These are phyloP conservation scores for Colletotrichum incanum DNA, from an alignment of 2,329 filamentous ascomycete species.

Conservation along the genomic window DNA sequence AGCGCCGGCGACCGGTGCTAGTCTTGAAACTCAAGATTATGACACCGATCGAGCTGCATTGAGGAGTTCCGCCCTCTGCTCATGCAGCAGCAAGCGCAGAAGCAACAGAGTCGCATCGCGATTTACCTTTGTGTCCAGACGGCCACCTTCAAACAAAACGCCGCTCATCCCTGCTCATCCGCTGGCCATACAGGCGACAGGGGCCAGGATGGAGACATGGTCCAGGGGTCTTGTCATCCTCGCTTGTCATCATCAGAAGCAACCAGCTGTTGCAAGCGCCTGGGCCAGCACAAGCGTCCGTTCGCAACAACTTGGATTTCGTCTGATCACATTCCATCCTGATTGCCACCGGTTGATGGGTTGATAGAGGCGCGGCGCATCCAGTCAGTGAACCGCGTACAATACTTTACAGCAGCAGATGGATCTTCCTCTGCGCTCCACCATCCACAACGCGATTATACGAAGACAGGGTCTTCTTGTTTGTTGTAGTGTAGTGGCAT, in stretches of 20 bases:
- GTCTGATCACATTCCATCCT: constrained; percentile 27
- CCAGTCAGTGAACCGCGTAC: constrained; percentile 14
- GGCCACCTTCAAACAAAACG: constrained; percentile 33
- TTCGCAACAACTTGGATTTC: constrained; percentile 25
- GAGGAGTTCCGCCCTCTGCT: constrained; percentile 5
- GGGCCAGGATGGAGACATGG: constrained; percentile 31
- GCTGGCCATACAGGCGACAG: constrained; percentile 27
- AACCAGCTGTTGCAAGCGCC: constrained; percentile 5
- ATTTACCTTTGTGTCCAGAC: constrained; percentile 17
- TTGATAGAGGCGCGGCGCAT: background rate
- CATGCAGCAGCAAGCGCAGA: constrained; percentile 23
- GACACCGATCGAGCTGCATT: constrained; percentile 13
- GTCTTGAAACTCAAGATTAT: background rate
- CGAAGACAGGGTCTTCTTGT: constrained; percentile 23
- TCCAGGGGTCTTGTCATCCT: constrained; percentile 31
- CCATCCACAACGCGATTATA: constrained; percentile 10
- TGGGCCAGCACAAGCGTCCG: constrained; percentile 2
- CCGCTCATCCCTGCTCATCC: constrained; percentile 27
- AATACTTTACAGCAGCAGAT: constrained; percentile 6
- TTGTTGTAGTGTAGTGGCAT: constrained; percentile 24
- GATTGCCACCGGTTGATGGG: background rate
- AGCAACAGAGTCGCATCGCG: constrained; percentile 31
- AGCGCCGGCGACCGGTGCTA: background rate
- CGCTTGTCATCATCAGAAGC: constrained; percentile 24
- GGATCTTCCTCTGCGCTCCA: constrained; percentile 10